Evolutionary conservation across 2,329 filamentous ascomycete genomes (phyloP), one percentile per base, ranked within the genome.

Genomic region (Botryotinia calthae): DNA sequence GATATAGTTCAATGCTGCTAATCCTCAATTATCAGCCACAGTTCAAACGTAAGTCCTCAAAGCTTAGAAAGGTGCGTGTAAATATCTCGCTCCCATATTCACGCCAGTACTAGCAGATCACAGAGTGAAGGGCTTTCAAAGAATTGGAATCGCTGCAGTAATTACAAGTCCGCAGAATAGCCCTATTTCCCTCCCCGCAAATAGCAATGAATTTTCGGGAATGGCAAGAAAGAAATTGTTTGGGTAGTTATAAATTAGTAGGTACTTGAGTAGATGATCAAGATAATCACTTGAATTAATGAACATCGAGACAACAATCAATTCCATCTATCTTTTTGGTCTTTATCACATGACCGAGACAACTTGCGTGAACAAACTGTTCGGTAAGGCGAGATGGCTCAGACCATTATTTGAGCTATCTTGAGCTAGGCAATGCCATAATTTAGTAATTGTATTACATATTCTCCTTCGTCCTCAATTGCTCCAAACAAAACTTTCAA

Each of bases 361-460:
- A 56, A 18, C n/a, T 56, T 56, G 31, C 51, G 18, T 56, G 31
- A 56, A 56, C 51, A 18, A 56, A 28, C 51, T 56, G 51, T 28
- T 54, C 64, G 46, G 64, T 18, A 28, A 56, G n/a, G 51, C 64
- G 40, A 42, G 34, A 67, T 67, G 46, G 34, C 64, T 40, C 46
- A n/a, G 46, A 67, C 64, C 42, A 67, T 37, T 65, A 31, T 48
- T 51, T n/a, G 42, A 65, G 42, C n/a, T 46, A 31, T 46, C 18
- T 46, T 46, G 34, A 56, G 58, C 22, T n/a, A 42, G 25, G 3
- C 22, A 44, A 63, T 44, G n/a, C 2, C 37, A 44, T 20, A 42
- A 25, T 54, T 6, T 16, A 54, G 25, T 7, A 14, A 34, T 14
- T 31, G 40, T 28, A 25, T 22, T n/a, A 28, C 12, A 37, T 20